Conservation (phyloP, 2,329 filamentous ascomycete genomes). For the Botryotinia calthae region DNA sequence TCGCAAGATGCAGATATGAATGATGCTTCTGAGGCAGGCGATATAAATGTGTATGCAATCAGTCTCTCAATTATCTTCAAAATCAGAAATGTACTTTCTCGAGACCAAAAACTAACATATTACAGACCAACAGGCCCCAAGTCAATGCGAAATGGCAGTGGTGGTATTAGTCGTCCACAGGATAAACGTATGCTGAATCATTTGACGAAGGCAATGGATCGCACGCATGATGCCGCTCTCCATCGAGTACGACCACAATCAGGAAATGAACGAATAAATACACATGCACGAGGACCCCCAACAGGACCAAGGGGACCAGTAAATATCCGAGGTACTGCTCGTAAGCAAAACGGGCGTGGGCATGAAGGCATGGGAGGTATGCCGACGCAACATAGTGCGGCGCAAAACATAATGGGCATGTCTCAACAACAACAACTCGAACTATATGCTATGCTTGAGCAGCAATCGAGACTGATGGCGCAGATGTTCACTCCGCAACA, state of each 20-base stretch:
- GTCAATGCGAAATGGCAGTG: constrained; percentile 77
- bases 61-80: not conserved
- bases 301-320: constrained; percentile 63
- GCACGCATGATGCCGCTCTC: constrained; percentile 69
- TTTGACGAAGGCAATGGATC: constrained; percentile 78
- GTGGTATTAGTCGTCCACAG: constrained; percentile 50
- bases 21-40: constrained; percentile 47
- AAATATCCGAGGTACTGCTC: constrained; percentile 37
- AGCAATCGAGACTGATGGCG: constrained; percentile 83
- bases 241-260: constrained; percentile 74
- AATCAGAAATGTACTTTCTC: constrained; percentile 1
- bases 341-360: constrained; percentile 48
- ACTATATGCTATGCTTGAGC: constrained; percentile 74
- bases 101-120: constrained; percentile 42
- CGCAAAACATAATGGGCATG: constrained; percentile 51
- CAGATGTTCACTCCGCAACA: constrained; percentile 58
- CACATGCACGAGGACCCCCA: constrained; percentile 67
- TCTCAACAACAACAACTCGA: constrained; percentile 69
- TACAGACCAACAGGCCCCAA: constrained; percentile 87
- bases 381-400: constrained; percentile 42
- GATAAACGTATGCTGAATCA: constrained; percentile 85
- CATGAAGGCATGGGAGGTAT: constrained; percentile 45
- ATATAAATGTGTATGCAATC: constrained; percentile 57
- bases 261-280: constrained; percentile 77
- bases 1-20: constrained; percentile 73